phyloP scores from a whole-genome alignment of 108 stramenopile genomes.

The Pseudonitzschia pungens region DNA sequence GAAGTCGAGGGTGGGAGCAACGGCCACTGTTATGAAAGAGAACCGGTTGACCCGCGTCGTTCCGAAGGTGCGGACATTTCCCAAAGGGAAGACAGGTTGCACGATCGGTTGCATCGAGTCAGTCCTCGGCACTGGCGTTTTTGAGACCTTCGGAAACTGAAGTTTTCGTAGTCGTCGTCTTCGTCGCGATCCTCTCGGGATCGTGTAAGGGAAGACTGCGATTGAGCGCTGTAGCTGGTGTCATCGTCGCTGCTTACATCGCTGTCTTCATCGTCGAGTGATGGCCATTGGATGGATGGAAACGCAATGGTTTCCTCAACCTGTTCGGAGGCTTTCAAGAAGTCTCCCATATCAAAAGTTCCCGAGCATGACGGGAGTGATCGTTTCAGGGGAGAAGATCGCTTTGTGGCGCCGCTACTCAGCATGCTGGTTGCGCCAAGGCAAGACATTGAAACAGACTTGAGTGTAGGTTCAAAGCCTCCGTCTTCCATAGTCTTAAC shows the following conservation, averaged over 20 bases:
- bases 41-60: slow-evolving; percentile 34
- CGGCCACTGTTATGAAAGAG: slow-evolving; percentile 15
- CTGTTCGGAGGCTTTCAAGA: slow-evolving; percentile 25
- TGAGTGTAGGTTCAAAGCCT: neutral
- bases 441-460: neutral
- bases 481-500: neutral
- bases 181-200: slow-evolving; percentile 5
- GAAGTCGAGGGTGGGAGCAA: too few relatives aligned
- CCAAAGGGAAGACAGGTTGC: slow-evolving; percentile 19
- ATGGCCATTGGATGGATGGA: slow-evolving; percentile 36
- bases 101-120: slow-evolving; percentile 22
- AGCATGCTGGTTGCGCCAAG: neutral
- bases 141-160: neutral
- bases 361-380: slow-evolving; percentile 7
- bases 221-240: neutral
- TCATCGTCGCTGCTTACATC: neutral
- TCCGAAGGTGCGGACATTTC: neutral
- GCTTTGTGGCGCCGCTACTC: neutral
- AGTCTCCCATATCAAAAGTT: slow-evolving; percentile 25
- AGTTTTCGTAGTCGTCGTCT: slow-evolving; percentile 23
- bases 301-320: slow-evolving; percentile 43
- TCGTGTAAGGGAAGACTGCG: neutral
- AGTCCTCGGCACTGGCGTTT: slow-evolving; percentile 34
- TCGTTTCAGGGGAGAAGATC: slow-evolving; percentile 1
- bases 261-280: slow-evolving; percentile 23